These are phyloP conservation scores for Carex pumila DNA, from an alignment of 176 grass and related monocot species.

Conservation along the genomic window DNA sequence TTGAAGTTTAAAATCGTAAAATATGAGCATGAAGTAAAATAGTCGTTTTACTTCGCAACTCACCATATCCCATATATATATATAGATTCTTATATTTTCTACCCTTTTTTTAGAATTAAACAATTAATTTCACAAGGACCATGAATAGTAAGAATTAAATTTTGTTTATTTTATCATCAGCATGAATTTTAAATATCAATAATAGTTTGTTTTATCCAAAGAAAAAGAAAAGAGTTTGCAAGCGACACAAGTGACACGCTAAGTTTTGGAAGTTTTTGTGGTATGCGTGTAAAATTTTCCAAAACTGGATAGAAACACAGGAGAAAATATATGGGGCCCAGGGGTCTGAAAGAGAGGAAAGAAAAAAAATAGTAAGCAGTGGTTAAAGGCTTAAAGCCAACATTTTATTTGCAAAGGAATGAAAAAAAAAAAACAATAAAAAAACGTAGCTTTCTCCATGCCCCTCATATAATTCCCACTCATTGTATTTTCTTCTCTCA, in stretches of 20 bases:
- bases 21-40: too few species aligned
- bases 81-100: background rate
- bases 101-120: background rate
- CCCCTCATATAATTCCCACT: slow-evolving; percentile 29
- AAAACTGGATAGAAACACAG: background rate
- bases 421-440: background rate
- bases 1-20: too few species aligned
- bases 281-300: slow-evolving; percentile 12
- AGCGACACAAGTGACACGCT: background rate
- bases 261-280: slow-evolving; percentile 4
- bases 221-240: background rate
- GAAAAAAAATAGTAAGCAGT: slow-evolving; percentile 16
- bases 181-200: background rate
- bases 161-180: background rate
- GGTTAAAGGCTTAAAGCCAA: slow-evolving; percentile 14
- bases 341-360: background rate
- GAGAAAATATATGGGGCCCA: background rate
- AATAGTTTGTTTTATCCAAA: background rate
- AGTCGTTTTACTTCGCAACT: too few species aligned
- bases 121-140: background rate
- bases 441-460: slow-evolving; percentile 23
- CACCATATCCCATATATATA: too few species aligned
- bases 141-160: background rate
- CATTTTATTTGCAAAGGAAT: slow-evolving; percentile 2
- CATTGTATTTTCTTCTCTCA: slow-evolving; percentile 36